Evolutionary conservation across 257 asterid genomes (phyloP), one percentile per base, ranked within the genome.

Genomic region (Coffea eugenioides): DNA sequence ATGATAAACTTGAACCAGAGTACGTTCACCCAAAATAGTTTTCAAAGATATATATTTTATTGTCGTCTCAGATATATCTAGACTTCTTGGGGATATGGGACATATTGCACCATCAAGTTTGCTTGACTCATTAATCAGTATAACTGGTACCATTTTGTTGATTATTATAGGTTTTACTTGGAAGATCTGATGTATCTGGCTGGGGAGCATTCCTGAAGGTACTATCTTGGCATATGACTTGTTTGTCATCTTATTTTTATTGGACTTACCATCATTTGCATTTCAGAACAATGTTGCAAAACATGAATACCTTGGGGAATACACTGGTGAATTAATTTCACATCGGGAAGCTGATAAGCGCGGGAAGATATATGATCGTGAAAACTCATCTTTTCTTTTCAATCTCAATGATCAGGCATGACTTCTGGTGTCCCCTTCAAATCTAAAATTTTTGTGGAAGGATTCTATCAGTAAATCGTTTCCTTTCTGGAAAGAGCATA

Each of bases 161-260:
- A 18, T 69, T 77, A 39, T 73, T 13, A 52, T 80, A 96, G 98
- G 96, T 96, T 84, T 86, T 94, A 85, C 90, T 96, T 79, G 99
- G 99, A 66, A 85, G 92, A 85, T 96, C 99, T 72, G 97, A 96
- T 74, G 83, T 94, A 52, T 94, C 98, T 86, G 99, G 99, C 76
- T 94, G 99, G 98, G 99, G 99, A 77, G 99, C 99, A 73, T 96
- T 96, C 91, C 82, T 96, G 90, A 94, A 96, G 98, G 99, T 94
- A 89, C 71, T 74, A 73, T 78, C 77, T 34, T 65, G 76, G 82
- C 71, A 66, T 57, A 70, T 49, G 52, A 23, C 81, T 80, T 77
- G 45, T 18, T 23, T 61, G 79, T 49, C 5, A 10, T 64, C 34
- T 81, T 75, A 23, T 48, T 61, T 71, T 51, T 39, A 21, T 27